Evolutionary conservation across 106 monocot species (phyloP), one percentile per base, ranked within the genome.

Genomic region (Gastrodia elata): DNA sequence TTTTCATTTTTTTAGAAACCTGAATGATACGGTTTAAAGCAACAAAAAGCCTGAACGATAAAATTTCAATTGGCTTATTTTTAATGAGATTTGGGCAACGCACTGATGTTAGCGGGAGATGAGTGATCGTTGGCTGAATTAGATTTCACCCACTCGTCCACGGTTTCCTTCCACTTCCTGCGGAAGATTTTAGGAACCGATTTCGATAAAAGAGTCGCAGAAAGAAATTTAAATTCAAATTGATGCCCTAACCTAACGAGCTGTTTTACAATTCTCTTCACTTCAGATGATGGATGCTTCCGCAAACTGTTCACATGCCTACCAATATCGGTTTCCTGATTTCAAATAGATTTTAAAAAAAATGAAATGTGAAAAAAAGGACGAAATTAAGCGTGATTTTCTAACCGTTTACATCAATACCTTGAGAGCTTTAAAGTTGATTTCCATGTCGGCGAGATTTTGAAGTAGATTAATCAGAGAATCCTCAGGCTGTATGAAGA

Each of bases 91-190:
- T 78, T 46, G 6, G 8, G 33, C 65, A 35, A 82, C 84, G 33
- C 79, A 84, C 82, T 79, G 55, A 79, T 87, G 69, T 79, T 79
- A 27, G 84, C 71, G 46, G 84, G 73, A 2, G 77, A 65, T 39
- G 81, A 70, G 0, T 70, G 16, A 36, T 77, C 80, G 69, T 74
- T 42, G 8, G 80, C 55, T 8, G 84, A 65, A 76, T 75, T 84
- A 14, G 36, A 30, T 72, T 85, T 89, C 72, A 83, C 88, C 85
- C 83, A 85, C 6, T 89, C 83, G 44, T 85, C 85, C 18, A 89
- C 85, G 11, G 83, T 71, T 11, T 85, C 88, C 42, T 89, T 89
- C 88, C 88, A 89, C 42, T 85, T 89, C 73, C 86, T 87, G 83
- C 32, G 52, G 24, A 38, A 52, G 18, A 69, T 40, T 69, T 26